Percentiles rank a stretch among this genome's conserved stretches.
Evolutionary conservation across 176 grass and related monocot genomes (phyloP).

Genomic region (Carex myosuroides): DNA sequence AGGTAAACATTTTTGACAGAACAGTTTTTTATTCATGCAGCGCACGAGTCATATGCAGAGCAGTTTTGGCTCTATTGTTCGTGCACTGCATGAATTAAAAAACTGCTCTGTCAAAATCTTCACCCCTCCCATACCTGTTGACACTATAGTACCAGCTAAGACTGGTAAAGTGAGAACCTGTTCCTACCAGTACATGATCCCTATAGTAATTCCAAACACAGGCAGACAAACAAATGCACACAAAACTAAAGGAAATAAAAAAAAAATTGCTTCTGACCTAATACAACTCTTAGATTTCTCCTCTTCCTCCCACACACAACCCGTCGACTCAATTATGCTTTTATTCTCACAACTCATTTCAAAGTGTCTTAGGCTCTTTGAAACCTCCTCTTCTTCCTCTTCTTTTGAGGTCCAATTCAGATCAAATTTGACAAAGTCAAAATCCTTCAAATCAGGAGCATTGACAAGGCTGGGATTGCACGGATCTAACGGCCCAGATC

Average conservation of each 20-base stretch:
- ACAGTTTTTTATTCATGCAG: too few relatives aligned
- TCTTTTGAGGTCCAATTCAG: constrained; percentile 92
- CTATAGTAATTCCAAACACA: neutral
- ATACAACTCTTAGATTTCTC: constrained; percentile 89
- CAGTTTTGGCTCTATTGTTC: too few relatives aligned
- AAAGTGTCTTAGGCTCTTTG: constrained; percentile 88
- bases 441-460: constrained; percentile 18
- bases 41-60: too few relatives aligned
- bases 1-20: too few relatives aligned
- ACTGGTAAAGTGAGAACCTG: neutral
- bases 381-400: constrained; percentile 93
- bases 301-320: constrained; percentile 66
- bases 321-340: constrained; percentile 28
- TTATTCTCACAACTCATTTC: constrained; percentile 47
- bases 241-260: neutral
- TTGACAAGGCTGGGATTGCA: constrained; percentile 25
- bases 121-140: neutral
- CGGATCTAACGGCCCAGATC: constrained; percentile 69
- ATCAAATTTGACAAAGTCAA: constrained; percentile 69
- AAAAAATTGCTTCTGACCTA: constrained; percentile 33
- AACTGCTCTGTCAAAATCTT: too few relatives aligned
- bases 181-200: neutral
- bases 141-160: neutral
- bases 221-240: neutral
- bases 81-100: too few relatives aligned